Percentiles rank a stretch among this genome's conserved stretches.
Conservation (phyloP, 2,329 filamentous ascomycete species). For the Neopestalotiopsis rosae region DNA sequence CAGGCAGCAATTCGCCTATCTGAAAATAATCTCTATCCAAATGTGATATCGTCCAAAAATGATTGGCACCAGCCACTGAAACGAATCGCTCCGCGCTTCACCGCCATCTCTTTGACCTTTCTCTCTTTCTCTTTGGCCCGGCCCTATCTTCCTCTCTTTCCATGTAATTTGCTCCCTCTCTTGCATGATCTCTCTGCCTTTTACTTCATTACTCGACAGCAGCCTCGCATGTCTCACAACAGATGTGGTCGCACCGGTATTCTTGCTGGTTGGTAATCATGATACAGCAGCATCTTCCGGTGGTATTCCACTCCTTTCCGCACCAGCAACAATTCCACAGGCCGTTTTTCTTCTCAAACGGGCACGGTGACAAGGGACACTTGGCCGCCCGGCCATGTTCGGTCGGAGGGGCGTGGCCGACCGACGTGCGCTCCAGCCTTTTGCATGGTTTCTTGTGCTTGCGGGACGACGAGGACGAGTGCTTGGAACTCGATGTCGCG, state of each 20-base stretch:
- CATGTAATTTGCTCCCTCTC: background rate
- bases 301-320: constrained; percentile 56
- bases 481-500: constrained; percentile 36
- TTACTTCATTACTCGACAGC: constrained; percentile 37
- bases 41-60: background rate
- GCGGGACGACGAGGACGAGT: constrained; percentile 21
- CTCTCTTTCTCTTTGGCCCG: background rate
- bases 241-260: constrained; percentile 59
- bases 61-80: background rate
- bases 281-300: constrained; percentile 55
- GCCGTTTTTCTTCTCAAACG: constrained; percentile 54
- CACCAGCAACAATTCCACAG: constrained; percentile 64
- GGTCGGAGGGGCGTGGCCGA: constrained; percentile 54
- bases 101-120: background rate
- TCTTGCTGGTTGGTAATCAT: constrained; percentile 57
- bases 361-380: constrained; percentile 53
- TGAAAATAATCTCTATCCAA: background rate
- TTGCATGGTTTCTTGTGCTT: constrained; percentile 46
- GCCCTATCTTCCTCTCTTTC: background rate
- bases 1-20: background rate
- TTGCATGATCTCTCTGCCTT: background rate
- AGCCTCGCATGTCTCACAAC: constrained; percentile 55
- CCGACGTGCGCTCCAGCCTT: constrained; percentile 46
- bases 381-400: constrained; percentile 46
- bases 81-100: background rate